A percentile compares a stretch with the other conserved stretches of the same genome.
Evolutionary conservation across 2,329 filamentous ascomycete genomes (phyloP).

Genomic region (Cladosporium colombiae): DNA sequence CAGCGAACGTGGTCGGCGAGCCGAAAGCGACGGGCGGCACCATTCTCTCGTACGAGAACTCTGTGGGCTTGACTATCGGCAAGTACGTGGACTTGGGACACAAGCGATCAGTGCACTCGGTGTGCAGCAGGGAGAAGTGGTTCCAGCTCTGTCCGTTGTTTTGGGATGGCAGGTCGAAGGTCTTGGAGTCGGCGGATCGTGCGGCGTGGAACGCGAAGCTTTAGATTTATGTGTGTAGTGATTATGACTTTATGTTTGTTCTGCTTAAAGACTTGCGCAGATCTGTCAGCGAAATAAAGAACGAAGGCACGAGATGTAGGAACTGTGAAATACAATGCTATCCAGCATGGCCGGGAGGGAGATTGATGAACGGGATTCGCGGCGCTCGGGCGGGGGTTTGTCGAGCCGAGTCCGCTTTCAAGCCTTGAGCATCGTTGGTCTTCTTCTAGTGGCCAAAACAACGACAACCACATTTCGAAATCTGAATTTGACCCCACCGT

Average conservation of each 20-base stretch:
- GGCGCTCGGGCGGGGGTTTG: background rate
- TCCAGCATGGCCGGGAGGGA: background rate
- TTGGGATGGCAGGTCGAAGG: slow-evolving; percentile 46
- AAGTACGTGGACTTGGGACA: slow-evolving; percentile 44
- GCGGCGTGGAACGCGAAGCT: slow-evolving; percentile 29
- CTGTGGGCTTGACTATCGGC: slow-evolving; percentile 70
- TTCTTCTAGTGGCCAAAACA: background rate
- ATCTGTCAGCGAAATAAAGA: background rate
- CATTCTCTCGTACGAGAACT: slow-evolving; percentile 72
- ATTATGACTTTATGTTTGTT: background rate
- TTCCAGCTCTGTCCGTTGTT: slow-evolving; percentile 51
- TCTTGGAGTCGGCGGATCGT: slow-evolving; percentile 29
- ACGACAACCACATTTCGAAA: background rate
- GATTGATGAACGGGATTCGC: background rate
- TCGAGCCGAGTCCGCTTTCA: background rate
- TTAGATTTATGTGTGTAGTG: background rate
- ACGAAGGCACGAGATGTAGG: background rate
- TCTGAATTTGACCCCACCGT: background rate
- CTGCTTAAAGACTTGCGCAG: background rate
- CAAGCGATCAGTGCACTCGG: slow-evolving; percentile 42
- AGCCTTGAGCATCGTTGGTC: background rate
- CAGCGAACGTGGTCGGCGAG: slow-evolving; percentile 62
- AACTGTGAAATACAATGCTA: background rate
- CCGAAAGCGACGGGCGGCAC: slow-evolving; percentile 70
- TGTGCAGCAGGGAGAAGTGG: slow-evolving; percentile 43